phyloP scores from a whole-genome alignment of 2,329 filamentous ascomycete species.

The Periglandula ipomoeae region DNA sequence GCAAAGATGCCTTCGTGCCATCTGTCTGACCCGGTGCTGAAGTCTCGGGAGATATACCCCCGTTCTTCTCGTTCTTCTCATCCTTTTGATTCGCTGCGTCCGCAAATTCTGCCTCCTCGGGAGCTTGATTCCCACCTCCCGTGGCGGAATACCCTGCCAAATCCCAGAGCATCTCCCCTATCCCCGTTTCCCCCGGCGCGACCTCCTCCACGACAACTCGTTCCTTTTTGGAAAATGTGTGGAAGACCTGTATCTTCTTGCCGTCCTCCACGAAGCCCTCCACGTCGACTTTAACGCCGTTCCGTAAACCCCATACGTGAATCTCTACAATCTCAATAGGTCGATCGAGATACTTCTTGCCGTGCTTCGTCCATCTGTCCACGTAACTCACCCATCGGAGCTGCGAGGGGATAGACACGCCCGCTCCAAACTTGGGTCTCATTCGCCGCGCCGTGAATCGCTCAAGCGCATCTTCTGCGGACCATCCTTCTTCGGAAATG shows the following conservation, averaged over 20 bases:
- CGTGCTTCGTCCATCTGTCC: slow-evolving; percentile 67
- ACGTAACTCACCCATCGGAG: slow-evolving; percentile 82
- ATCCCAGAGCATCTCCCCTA: slow-evolving; percentile 44
- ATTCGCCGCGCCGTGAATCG: slow-evolving; percentile 74
- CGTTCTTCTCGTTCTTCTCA: slow-evolving; percentile 17
- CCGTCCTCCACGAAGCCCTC: slow-evolving; percentile 86
- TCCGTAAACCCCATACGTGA: slow-evolving; percentile 78
- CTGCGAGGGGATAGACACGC: slow-evolving; percentile 90
- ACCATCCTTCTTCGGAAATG: slow-evolving; percentile 71
- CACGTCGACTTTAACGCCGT: slow-evolving; percentile 79
- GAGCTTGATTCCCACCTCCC: slow-evolving; percentile 20
- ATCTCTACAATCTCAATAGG: slow-evolving; percentile 80
- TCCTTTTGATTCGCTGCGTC: slow-evolving; percentile 9
- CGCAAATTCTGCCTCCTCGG: slow-evolving; percentile 25
- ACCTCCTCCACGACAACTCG: slow-evolving; percentile 56
- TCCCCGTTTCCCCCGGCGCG: slow-evolving; percentile 37
- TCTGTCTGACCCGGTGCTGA: neutral
- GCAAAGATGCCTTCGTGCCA: neutral
- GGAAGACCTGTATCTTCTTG: slow-evolving; percentile 73
- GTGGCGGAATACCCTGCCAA: slow-evolving; percentile 33
- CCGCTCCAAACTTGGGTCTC: slow-evolving; percentile 78
- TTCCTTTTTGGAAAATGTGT: slow-evolving; percentile 69
- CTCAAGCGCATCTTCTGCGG: slow-evolving; percentile 40
- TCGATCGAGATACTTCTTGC: slow-evolving; percentile 74
- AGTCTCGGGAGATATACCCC: no score